Evolutionary conservation across 2,329 filamentous ascomycete genomes (phyloP).

Genomic region (Cordyceps militaris): DNA sequence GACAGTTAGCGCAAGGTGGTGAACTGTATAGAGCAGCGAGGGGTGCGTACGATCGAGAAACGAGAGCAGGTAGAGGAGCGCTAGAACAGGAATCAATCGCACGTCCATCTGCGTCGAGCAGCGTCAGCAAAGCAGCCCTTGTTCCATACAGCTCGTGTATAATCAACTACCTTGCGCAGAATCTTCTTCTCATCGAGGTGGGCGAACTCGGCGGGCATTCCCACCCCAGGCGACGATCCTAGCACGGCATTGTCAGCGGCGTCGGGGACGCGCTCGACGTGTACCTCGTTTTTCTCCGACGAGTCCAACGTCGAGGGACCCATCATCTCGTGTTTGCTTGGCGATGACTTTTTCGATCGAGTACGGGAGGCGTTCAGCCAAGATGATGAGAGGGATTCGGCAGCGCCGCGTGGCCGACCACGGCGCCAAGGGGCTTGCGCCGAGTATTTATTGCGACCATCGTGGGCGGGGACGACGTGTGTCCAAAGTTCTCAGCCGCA

Average conservation of each 20-base stretch:
- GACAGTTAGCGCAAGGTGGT: background rate
- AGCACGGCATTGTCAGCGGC: background rate
- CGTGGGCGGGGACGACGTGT: background rate
- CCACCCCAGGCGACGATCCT: background rate
- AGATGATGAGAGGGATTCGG: background rate
- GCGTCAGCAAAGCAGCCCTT: background rate
- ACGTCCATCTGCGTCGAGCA: constrained; percentile 32
- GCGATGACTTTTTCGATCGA: background rate
- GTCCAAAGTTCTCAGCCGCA: background rate
- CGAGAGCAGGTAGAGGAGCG: constrained; percentile 55
- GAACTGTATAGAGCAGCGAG: background rate
- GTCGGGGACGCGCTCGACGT: constrained; percentile 2
- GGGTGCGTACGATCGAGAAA: constrained; percentile 46
- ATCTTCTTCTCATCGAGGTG: constrained; percentile 46
- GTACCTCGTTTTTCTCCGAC: background rate
- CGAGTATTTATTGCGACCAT: background rate
- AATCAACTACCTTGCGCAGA: constrained; percentile 35
- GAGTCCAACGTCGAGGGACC: background rate
- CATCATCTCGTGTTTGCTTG: background rate
- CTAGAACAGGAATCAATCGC: constrained; percentile 49
- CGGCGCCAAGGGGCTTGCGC: background rate
- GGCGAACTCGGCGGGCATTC: constrained; percentile 18
- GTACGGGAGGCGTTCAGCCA: background rate
- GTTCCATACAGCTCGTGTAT: background rate
- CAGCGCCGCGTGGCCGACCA: background rate